Evolutionary conservation across 129 eudicot genomes (phyloP), one percentile per base, ranked within the genome.

Genomic region (Chrysanthemum seticuspe): DNA sequence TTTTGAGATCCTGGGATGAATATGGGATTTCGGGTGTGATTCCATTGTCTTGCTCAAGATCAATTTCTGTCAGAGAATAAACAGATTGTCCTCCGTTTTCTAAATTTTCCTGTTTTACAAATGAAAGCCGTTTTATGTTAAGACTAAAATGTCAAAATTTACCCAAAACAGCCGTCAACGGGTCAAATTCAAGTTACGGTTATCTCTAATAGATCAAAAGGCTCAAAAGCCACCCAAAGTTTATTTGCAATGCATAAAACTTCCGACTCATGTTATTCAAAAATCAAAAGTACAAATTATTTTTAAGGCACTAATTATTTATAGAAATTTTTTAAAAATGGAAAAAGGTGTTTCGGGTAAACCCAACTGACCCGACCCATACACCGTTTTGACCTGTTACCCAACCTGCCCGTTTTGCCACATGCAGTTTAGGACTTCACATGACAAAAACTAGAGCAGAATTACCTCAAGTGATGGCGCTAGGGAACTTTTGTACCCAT

Each of bases 381-480:
- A 67, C 71, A 9, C 14, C 47, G 9, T 68, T 68, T 51, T 27
- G 23, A 13, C 31, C 1, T 2, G 25, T 13, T 51, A 49, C 58
- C 44, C 60, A 25, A 14, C 61, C 48, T 19, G 44, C 45, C 51
- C 56, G 12, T 18, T 44, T 6, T 40, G 10, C 10, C 47, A 40
- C 9, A 18, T 57, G 21, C 19, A 18, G 31, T 15, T 57, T 8
- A 16, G 4, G 4, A 57, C 62, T 57, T 57, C 6, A 53, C 9
- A 53, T 15, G 13, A 14, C 16, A 53, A 53, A 53, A 53, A 61
- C 16, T 5, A 21, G 44, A 63, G 21, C 48, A 62, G 16, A 60
- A 59, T 71, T 84, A 89, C 96, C 96, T 86, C 70, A 13, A 68
- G 67, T 69, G 82, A 70, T 62, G 87, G 67, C 70, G 10, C 13